Conservation (phyloP, 192 early-diverging fungal species). For the Chytriomyces sp. region DNA sequence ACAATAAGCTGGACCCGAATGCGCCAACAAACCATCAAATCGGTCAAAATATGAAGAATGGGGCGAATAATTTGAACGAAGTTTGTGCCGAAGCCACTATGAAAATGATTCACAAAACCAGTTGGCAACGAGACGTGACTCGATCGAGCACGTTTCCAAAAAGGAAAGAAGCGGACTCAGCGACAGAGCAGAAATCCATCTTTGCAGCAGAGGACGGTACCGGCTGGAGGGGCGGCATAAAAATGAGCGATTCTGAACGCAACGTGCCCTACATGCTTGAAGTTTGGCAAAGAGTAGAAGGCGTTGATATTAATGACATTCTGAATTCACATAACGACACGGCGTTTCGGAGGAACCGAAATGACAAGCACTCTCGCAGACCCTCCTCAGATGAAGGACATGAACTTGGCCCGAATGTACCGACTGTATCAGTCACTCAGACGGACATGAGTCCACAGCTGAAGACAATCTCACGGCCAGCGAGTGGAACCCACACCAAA, state of each 20-base stretch:
- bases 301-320: conserved; percentile 30
- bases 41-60: background rate
- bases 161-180: too few species aligned
- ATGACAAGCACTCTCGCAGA: background rate
- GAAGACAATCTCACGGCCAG: background rate
- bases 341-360: background rate
- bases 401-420: background rate
- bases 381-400: background rate
- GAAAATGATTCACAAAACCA: conserved; percentile 29
- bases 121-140: conserved; percentile 30
- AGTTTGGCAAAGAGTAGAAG: conserved; percentile 48
- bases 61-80: background rate
- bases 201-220: too few species aligned
- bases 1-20: conserved; percentile 1
- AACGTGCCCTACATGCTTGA: conserved; percentile 58
- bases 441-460: background rate
- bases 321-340: conserved; percentile 1
- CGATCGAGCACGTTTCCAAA: too few species aligned
- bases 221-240: background rate
- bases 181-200: too few species aligned
- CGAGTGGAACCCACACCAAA: too few species aligned
- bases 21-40: background rate
- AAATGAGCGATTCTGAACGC: conserved; percentile 10
- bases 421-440: background rate
- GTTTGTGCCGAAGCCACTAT: background rate